Conservation (phyloP, 2,329 filamentous ascomycete genomes). For the Arthrobotrys entomopaga region DNA sequence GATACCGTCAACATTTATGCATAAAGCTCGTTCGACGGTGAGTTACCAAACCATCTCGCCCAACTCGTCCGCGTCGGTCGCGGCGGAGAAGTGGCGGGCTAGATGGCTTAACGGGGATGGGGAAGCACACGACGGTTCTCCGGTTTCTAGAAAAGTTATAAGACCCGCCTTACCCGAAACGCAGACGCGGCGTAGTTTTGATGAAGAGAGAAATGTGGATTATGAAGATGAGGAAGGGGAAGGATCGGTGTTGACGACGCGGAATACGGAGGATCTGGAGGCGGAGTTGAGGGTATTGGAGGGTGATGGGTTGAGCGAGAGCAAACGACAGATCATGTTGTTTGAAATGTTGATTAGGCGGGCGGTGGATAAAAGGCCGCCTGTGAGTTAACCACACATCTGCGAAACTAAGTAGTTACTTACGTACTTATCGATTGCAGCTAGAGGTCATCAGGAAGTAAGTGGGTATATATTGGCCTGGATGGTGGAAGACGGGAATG, state of each 20-base stretch:
- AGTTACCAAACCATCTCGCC: slow-evolving; percentile 52
- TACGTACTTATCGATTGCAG: too few species aligned
- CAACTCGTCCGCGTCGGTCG: slow-evolving; percentile 46
- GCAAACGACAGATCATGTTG: slow-evolving; percentile 51
- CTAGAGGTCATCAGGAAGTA: too few species aligned
- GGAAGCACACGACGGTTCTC: slow-evolving; percentile 24
- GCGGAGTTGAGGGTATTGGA: slow-evolving; percentile 43
- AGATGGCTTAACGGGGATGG: slow-evolving; percentile 16
- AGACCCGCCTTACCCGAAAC: not conserved
- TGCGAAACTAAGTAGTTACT: not conserved
- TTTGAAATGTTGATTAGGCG: slow-evolving; percentile 49
- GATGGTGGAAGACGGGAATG: too few species aligned
- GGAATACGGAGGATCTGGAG: slow-evolving; percentile 48
- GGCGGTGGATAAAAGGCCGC: slow-evolving; percentile 44
- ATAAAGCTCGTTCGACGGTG: slow-evolving; percentile 21
- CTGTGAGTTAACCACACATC: slow-evolving; percentile 4
- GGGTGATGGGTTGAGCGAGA: slow-evolving; percentile 43
- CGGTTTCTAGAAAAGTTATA: slow-evolving; percentile 13
- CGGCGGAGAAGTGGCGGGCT: slow-evolving; percentile 32
- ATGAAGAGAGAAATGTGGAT: slow-evolving; percentile 18
- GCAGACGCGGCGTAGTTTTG: not conserved
- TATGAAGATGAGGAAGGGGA: slow-evolving; percentile 15
- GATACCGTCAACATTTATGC: slow-evolving; percentile 51
- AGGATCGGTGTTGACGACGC: slow-evolving; percentile 23
- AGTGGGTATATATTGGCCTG: too few species aligned